phyloP scores from a whole-genome alignment of 2,329 filamentous ascomycete species.

The Curvularia verruculosa region DNA sequence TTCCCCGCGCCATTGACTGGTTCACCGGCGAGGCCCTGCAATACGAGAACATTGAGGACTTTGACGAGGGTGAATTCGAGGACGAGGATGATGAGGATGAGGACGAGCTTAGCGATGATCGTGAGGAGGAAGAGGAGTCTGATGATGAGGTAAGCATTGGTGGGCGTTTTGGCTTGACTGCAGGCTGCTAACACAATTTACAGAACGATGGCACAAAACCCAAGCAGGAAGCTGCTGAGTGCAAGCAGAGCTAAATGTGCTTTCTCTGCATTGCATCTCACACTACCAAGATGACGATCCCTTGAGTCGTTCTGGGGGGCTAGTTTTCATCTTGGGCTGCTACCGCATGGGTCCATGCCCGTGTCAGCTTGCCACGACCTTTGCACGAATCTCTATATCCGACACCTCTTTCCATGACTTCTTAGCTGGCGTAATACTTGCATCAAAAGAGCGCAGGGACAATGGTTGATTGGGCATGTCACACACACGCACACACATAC shows the following conservation, averaged over 20 bases:
- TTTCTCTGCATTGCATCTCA: slow-evolving; percentile 3
- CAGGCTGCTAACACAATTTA: slow-evolving; percentile 19
- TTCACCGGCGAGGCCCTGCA: slow-evolving; percentile 98
- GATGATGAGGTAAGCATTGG: slow-evolving; percentile 48
- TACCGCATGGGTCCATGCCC: slow-evolving; percentile 9
- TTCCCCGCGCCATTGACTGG: slow-evolving; percentile 98
- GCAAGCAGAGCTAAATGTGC: slow-evolving; percentile 51
- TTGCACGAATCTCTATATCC: slow-evolving; percentile 19
- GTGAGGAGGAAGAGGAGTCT: slow-evolving; percentile 70
- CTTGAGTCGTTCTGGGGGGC: slow-evolving; percentile 22
- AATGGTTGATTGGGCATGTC: slow-evolving; percentile 24
- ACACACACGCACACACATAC: slow-evolving; percentile 24
- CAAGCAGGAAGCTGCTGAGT: slow-evolving; percentile 54
- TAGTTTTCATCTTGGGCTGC: slow-evolving; percentile 7
- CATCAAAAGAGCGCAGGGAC: slow-evolving; percentile 33
- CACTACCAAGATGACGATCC: slow-evolving; percentile 9
- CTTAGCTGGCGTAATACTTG: slow-evolving; percentile 38
- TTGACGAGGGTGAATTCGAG: slow-evolving; percentile 81
- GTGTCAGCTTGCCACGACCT: slow-evolving; percentile 8
- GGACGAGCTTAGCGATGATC: slow-evolving; percentile 81
- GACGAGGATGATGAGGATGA: slow-evolving; percentile 94
- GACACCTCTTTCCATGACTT: slow-evolving; percentile 26
- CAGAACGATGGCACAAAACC: slow-evolving; percentile 53
- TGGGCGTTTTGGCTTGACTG: neutral
- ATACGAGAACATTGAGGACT: slow-evolving; percentile 89